Conservation (phyloP, 805 yeast species). For the Kurtzmaniella cleridarum region DNA sequence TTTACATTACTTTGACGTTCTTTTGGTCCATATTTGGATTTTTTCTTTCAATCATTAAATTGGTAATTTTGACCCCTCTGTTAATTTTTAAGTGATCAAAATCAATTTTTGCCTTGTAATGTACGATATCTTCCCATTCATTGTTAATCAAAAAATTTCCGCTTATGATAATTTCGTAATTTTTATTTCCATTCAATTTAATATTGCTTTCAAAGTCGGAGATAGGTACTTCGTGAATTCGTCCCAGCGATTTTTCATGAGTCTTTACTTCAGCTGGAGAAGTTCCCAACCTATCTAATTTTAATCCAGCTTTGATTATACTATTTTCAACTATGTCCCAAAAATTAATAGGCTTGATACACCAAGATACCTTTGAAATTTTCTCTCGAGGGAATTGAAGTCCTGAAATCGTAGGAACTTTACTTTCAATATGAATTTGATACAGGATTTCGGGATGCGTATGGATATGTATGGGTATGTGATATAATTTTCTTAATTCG, state of each 20-base stretch:
- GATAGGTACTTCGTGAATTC: slow-evolving; percentile 19
- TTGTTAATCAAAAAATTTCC: slow-evolving; percentile 10
- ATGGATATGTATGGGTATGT: slow-evolving; percentile 19
- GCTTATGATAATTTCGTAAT: slow-evolving; percentile 24
- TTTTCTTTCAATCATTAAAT: slow-evolving; percentile 12
- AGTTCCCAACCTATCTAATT: slow-evolving; percentile 19
- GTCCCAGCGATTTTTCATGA: slow-evolving; percentile 21
- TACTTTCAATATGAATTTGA: slow-evolving; percentile 20
- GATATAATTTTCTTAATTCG: slow-evolving; percentile 19
- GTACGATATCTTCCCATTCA: slow-evolving; percentile 13
- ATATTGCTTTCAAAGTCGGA: slow-evolving; percentile 1
- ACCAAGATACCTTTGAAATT: slow-evolving; percentile 16
- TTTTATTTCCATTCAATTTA: slow-evolving; percentile 11
- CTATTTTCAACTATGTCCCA: slow-evolving; percentile 13
- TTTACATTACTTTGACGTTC: slow-evolving; percentile 8
- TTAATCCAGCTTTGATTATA: slow-evolving; percentile 18
- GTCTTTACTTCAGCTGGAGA: slow-evolving; percentile 18
- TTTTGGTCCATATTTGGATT: slow-evolving; percentile 3
- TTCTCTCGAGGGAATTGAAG: slow-evolving; percentile 13
- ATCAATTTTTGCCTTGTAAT: slow-evolving; percentile 26
- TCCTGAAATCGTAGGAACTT: slow-evolving; percentile 26
- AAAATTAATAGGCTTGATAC: slow-evolving; percentile 20
- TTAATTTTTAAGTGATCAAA: slow-evolving; percentile 25
- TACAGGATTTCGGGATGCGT: not conserved
- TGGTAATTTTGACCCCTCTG: slow-evolving; percentile 24